Evolutionary conservation across 2,329 filamentous ascomycete genomes (phyloP).

Genomic region (Truncatella angustata): DNA sequence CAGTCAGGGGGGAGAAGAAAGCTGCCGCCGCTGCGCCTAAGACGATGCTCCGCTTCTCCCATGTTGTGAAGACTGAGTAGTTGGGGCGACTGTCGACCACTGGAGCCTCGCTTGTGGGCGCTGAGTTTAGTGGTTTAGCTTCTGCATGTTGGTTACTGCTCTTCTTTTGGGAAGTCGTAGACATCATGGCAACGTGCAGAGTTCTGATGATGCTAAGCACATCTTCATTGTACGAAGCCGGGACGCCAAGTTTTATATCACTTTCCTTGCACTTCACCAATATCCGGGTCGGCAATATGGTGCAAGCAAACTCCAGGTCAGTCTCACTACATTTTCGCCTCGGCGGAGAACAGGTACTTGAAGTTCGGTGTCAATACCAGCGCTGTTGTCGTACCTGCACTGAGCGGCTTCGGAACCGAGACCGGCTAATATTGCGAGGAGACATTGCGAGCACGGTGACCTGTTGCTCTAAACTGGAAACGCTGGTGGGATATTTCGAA

Average conservation of each 20-base stretch:
- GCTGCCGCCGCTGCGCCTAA: slow-evolving; percentile 26
- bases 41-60: slow-evolving; percentile 28
- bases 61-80: slow-evolving; percentile 22
- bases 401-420: slow-evolving; percentile 10
- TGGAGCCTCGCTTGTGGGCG: slow-evolving; percentile 9
- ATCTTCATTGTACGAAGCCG: neutral
- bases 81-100: neutral
- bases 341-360: slow-evolving; percentile 1
- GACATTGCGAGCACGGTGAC: no score
- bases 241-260: neutral
- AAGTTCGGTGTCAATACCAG: neutral
- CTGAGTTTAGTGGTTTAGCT: neutral
- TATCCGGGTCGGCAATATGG: no score
- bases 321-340: no score
- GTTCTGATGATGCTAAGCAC: no score
- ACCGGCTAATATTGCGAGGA: slow-evolving; percentile 6
- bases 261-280: no score
- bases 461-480: no score
- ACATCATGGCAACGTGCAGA: no score
- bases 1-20: slow-evolving; percentile 31
- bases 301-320: no score
- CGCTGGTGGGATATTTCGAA: no score
- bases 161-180: neutral
- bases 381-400: neutral
- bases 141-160: neutral